Conservation (phyloP, 164 flowering plant genomes). For the Tetrastigma voinierianum region DNA sequence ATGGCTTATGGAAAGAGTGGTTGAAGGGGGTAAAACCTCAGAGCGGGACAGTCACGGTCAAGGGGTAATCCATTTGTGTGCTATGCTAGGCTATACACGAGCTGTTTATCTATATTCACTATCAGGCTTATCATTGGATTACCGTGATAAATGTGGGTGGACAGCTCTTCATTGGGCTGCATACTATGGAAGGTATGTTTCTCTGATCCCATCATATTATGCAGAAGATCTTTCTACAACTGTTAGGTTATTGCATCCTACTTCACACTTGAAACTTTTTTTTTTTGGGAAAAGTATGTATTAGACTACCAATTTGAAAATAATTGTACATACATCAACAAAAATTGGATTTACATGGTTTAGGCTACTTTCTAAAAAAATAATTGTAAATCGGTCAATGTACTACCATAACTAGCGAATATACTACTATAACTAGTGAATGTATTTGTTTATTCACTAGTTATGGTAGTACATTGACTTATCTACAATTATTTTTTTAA, state of each 20-base stretch:
- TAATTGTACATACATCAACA: too few relatives aligned
- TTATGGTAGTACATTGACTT: too few relatives aligned
- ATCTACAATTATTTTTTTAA: too few relatives aligned
- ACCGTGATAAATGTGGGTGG: slow-evolving; percentile 94
- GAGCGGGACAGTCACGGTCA: slow-evolving; percentile 73
- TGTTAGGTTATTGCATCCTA: not conserved
- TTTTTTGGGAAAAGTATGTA: too few relatives aligned
- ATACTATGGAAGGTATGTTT: slow-evolving; percentile 70
- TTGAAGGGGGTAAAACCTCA: slow-evolving; percentile 57
- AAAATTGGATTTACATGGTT: too few relatives aligned
- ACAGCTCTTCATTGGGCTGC: slow-evolving; percentile 99
- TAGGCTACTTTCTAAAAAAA: too few relatives aligned
- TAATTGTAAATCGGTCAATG: too few relatives aligned
- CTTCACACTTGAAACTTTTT: not conserved
- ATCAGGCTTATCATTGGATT: slow-evolving; percentile 80
- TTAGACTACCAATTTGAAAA: too few relatives aligned
- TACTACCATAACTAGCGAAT: too few relatives aligned
- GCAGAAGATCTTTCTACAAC: not conserved
- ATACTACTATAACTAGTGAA: too few relatives aligned
- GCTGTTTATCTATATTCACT: slow-evolving; percentile 55
- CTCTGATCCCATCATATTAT: not conserved
- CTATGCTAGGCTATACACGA: slow-evolving; percentile 86
- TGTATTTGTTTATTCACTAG: too few relatives aligned
- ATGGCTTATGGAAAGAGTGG: slow-evolving; percentile 82
- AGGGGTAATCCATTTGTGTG: slow-evolving; percentile 89